These are phyloP conservation scores for Hypomontagnella monticulosa DNA, from an alignment of 495 filamentous ascomycete genomes.

Conservation along the genomic window DNA sequence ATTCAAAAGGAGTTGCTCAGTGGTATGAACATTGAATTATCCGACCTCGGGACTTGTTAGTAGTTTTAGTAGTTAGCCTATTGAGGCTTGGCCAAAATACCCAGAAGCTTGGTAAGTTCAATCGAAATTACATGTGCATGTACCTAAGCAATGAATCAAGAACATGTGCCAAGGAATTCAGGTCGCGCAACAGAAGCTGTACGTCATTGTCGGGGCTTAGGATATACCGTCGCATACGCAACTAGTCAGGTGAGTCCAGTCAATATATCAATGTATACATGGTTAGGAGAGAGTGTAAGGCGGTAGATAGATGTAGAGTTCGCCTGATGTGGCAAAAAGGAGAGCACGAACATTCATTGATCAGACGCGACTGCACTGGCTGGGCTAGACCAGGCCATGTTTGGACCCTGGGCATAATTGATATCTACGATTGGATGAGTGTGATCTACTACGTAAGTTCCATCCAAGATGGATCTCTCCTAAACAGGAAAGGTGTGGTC, in stretches of 20 bases:
- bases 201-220: constrained; percentile 21
- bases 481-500: constrained; percentile 14
- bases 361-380: constrained; percentile 13
- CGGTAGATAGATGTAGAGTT: background rate
- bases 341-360: background rate
- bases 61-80: constrained; percentile 17
- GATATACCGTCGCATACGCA: background rate
- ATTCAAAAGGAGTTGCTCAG: background rate
- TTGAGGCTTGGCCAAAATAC: constrained; percentile 6
- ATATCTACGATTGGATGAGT: constrained; percentile 23
- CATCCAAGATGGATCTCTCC: constrained; percentile 16
- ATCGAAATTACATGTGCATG: too few species aligned
- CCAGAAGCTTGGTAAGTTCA: constrained; percentile 12
- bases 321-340: background rate
- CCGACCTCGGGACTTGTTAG: background rate
- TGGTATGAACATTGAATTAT: background rate
- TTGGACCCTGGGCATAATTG: constrained; percentile 1
- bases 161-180: constrained; percentile 4
- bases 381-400: constrained; percentile 8
- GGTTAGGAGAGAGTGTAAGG: background rate
- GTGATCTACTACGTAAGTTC: constrained; percentile 23
- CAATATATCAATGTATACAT: too few species aligned
- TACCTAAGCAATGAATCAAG: constrained; percentile 1
- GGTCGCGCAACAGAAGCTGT: background rate
- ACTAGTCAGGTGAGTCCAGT: too few species aligned